These are phyloP conservation scores for Escallonia herrerae DNA, from an alignment of 129 eudicot genomes.

Conservation along the genomic window DNA sequence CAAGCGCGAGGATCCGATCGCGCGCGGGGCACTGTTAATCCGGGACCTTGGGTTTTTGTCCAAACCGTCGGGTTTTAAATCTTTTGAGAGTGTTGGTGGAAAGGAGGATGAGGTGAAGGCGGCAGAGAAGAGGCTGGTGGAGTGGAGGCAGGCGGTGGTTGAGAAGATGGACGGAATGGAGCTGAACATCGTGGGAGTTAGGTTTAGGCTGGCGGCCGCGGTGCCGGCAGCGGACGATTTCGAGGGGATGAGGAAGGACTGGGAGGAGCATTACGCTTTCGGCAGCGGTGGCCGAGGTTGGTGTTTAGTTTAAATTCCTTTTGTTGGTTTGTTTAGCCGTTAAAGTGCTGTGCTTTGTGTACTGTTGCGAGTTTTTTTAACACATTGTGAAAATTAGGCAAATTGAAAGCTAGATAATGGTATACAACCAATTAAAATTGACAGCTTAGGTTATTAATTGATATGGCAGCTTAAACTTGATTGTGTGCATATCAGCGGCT, in stretches of 20 bases:
- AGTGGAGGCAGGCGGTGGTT: conserved; percentile 59
- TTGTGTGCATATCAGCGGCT: too few species aligned
- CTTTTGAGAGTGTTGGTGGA: neutral
- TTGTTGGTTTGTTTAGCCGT: too few species aligned
- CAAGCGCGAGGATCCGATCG: conserved; percentile 83
- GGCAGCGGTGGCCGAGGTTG: conserved; percentile 53
- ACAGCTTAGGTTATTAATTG: too few species aligned
- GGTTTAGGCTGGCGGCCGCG: conserved; percentile 57
- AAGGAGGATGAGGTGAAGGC: conserved; percentile 6
- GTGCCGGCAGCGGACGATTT: conserved; percentile 61
- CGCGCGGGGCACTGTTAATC: conserved; percentile 49
- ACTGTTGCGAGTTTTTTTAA: too few species aligned
- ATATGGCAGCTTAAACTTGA: too few species aligned
- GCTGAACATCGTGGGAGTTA: conserved; percentile 61
- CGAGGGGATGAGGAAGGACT: conserved; percentile 61
- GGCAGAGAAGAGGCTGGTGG: conserved; percentile 38
- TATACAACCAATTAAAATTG: too few species aligned
- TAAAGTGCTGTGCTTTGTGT: too few species aligned
- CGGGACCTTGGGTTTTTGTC: conserved; percentile 51
- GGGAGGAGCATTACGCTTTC: conserved; percentile 60
- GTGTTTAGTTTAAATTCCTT: neutral
- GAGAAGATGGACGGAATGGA: conserved; percentile 78
- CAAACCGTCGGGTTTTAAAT: conserved; percentile 6
- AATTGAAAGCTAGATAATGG: too few species aligned
- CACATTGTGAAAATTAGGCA: too few species aligned